phyloP scores from a whole-genome alignment of 2,329 filamentous ascomycete species.

The Fusarium nodosum region DNA sequence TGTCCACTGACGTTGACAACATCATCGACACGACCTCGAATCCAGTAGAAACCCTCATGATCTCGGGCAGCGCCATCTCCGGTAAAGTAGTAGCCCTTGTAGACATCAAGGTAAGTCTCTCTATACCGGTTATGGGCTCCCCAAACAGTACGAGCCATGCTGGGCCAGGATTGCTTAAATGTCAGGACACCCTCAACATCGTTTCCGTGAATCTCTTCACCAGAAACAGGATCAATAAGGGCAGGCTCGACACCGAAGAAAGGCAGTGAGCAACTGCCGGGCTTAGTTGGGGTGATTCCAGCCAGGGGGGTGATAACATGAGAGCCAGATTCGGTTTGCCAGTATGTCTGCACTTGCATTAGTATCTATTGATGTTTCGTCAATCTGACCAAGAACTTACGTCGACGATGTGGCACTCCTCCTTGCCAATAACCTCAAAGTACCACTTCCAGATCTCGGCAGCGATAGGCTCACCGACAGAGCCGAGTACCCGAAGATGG shows the following conservation, averaged over 20 bases:
- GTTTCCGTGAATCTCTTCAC: constrained; percentile 92
- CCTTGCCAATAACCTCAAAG: constrained; percentile 92
- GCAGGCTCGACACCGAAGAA: constrained; percentile 99
- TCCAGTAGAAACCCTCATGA: constrained; percentile 99
- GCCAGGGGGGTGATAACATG: constrained; percentile 95
- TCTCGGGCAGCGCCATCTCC: constrained; percentile 96
- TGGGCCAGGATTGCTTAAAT: constrained; percentile 98
- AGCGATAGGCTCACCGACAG: constrained; percentile 96
- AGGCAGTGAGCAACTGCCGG: constrained; percentile 92
- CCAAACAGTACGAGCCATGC: constrained; percentile 98
- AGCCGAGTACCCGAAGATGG: constrained; percentile 88
- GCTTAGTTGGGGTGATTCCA: constrained; percentile 95
- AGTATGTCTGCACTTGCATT: constrained; percentile 81
- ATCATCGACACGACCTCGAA: constrained; percentile 96
- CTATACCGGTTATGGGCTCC: constrained; percentile 98
- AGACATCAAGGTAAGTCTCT: constrained; percentile 98
- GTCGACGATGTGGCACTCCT: constrained; percentile 93
- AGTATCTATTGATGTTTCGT: constrained; percentile 8
- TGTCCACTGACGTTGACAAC: constrained; percentile 99
- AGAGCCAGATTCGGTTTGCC: constrained; percentile 99
- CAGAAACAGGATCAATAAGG: constrained; percentile 96
- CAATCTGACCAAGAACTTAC: constrained; percentile 70
- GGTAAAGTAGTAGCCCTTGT: constrained; percentile 98
- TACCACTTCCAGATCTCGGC: constrained; percentile 99
- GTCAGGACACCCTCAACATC: constrained; percentile 97